These are phyloP conservation scores for Warburgia ugandensis DNA, from an alignment of 164 flowering plant genomes.

Conservation along the genomic window DNA sequence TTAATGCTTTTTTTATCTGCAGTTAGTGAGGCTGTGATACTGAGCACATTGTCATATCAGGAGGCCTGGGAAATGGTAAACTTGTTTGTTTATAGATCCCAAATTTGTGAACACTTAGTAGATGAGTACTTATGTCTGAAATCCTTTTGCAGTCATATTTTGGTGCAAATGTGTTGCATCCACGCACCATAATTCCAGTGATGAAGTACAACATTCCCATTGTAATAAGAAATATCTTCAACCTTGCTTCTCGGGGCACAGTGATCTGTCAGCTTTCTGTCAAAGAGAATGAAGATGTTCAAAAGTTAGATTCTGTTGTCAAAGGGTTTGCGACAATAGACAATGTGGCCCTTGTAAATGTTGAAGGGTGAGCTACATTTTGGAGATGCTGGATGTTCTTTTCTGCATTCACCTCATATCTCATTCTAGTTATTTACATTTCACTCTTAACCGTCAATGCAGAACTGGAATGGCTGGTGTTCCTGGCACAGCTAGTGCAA, in stretches of 20 bases:
- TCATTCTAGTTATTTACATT: not conserved
- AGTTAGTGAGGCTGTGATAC: constrained; percentile 95
- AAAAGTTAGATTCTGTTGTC: constrained; percentile 46
- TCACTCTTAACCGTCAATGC: constrained; percentile 5
- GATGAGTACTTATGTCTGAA: too few species aligned
- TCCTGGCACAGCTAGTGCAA: constrained; percentile 93
- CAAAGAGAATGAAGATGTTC: constrained; percentile 35
- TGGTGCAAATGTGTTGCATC: constrained; percentile 98
- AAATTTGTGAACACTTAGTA: not conserved
- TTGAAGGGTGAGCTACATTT: constrained; percentile 75
- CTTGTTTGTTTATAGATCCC: not conserved
- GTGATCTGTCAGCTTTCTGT: constrained; percentile 52
- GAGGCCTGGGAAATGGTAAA: constrained; percentile 99
- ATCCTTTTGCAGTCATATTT: constrained; percentile 75
- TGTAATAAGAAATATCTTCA: constrained; percentile 85
- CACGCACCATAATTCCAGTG: constrained; percentile 95
- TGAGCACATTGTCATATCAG: constrained; percentile 79
- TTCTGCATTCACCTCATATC: not conserved
- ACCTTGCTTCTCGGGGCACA: constrained; percentile 89
- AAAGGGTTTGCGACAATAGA: constrained; percentile 99
- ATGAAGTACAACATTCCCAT: constrained; percentile 95
- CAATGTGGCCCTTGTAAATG: constrained; percentile 93
- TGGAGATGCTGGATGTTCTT: not conserved
- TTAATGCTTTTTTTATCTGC: constrained; percentile 20
- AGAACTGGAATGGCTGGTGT: constrained; percentile 99